Evolutionary conservation across 1,284 basidiomycete species (phyloP), one percentile per base, ranked within the genome.

Genomic region (Golubevia sp.): DNA sequence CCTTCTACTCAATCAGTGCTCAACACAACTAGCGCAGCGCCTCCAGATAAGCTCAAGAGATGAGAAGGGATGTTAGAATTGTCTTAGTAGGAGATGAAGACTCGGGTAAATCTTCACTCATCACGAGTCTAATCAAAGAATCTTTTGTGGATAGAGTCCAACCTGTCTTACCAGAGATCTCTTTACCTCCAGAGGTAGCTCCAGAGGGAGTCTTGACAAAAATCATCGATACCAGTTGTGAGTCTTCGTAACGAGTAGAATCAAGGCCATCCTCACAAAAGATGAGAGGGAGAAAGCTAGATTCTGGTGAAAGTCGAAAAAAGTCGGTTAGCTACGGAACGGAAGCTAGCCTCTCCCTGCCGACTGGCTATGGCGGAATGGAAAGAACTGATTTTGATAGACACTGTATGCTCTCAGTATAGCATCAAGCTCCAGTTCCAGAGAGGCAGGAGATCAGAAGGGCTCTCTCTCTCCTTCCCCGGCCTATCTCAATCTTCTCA

Each of bases 71-170:
- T 88, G 91, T 94, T 58, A 89, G 94, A 73, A 94, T 97, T 82
- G 89, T 96, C 70, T 88, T 97, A 77, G 93, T 96, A 66, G 94
- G 94, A 70, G 95, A 97, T 85, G 92, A 92, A 91, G 79, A 82
- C 88, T 85, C 75, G 58, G 61, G 72, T 56, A 81, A 80, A 63
- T 78, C 77, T 8, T 74, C 80, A 0, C 65, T 81, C 27, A 71
- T 80, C 61, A 80, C 74, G 34, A 71, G 70, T 49, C 69, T 77
- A 30, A 71, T 97, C 86, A 97, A 97, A 84, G 94, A 96, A 84
- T 90, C 91, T 30, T 97, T 91, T 82, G 91, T 97, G 55, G 87
- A 91, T 52, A 91, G 93, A 85, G 94, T 95, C 81, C 76, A 89
- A 85, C 44, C 58, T 52, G 67, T 79, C 34, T 72, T 83, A 1